Percentiles rank a stretch among this genome's conserved stretches.
These are phyloP conservation scores for Neurospora sp. DNA, from an alignment of 495 filamentous ascomycete species.

Conservation along the genomic window DNA sequence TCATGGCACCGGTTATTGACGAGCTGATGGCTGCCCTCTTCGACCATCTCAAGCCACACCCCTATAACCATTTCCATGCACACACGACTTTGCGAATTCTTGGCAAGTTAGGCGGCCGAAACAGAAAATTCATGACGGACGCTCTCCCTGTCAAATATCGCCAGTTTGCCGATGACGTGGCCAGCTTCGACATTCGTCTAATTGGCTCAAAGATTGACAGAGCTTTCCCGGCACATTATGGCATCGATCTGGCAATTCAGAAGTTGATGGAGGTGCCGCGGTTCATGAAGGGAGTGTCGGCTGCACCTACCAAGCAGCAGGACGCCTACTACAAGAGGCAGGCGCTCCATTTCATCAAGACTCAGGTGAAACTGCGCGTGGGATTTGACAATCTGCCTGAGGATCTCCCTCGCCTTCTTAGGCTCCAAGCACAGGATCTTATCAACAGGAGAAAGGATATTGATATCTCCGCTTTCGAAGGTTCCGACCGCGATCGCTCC, in stretches of 20 bases:
- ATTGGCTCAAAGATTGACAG: constrained; percentile 80
- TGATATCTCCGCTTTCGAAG: constrained; percentile 52
- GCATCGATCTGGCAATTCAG: constrained; percentile 78
- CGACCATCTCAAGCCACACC: constrained; percentile 83
- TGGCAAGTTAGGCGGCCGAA: constrained; percentile 91
- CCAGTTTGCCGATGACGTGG: constrained; percentile 73
- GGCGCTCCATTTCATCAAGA: constrained; percentile 72
- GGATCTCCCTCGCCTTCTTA: constrained; percentile 72
- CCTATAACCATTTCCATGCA: constrained; percentile 92
- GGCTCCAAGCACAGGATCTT: constrained; percentile 82
- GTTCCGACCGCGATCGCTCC: constrained; percentile 68
- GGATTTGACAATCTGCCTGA: constrained; percentile 83
- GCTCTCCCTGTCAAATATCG: constrained; percentile 72
- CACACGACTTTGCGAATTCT: constrained; percentile 98
- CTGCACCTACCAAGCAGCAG: constrained; percentile 44
- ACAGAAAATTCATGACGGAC: constrained; percentile 86
- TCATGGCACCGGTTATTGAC: constrained; percentile 98
- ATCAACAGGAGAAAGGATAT: constrained; percentile 54
- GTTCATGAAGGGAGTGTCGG: constrained; percentile 24
- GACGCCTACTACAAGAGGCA: constrained; percentile 89
- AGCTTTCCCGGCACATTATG: constrained; percentile 74
- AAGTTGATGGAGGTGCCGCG: constrained; percentile 75
- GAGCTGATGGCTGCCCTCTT: constrained; percentile 95
- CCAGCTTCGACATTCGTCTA: constrained; percentile 78
- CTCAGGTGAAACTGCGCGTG: constrained; percentile 82